Evolutionary conservation across 2,329 filamentous ascomycete species (phyloP).

Genomic region (Immersiporthe knoxdaviesiana): DNA sequence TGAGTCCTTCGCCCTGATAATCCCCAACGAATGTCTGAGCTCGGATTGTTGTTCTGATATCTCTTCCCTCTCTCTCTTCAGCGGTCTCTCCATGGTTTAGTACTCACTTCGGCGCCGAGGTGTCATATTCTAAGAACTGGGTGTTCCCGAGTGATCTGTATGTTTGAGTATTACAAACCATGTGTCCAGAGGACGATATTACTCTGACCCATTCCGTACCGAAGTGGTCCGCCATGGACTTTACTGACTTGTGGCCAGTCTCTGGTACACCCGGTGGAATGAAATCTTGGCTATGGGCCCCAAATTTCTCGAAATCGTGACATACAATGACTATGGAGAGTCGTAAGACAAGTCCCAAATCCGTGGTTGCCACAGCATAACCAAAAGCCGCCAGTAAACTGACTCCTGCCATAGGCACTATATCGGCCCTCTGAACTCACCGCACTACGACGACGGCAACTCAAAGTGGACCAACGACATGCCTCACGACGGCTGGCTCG

Average conservation of each 20-base stretch:
- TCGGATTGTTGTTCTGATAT: background rate
- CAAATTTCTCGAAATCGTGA: conserved; percentile 51
- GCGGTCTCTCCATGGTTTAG: conserved; percentile 46
- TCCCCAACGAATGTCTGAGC: conserved; percentile 30
- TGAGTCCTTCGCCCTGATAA: too few relatives aligned
- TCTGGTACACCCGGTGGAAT: conserved; percentile 64
- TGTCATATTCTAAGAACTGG: conserved; percentile 56
- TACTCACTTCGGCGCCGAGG: conserved; percentile 47
- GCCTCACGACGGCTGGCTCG: conserved; percentile 57
- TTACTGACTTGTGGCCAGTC: background rate
- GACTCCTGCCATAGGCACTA: conserved; percentile 44
- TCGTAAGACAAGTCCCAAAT: conserved; percentile 33
- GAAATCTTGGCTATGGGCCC: conserved; percentile 48
- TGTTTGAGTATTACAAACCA: background rate
- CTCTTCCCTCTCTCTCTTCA: background rate
- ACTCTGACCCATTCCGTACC: too few relatives aligned
- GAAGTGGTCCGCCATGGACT: background rate
- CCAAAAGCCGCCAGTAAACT: background rate
- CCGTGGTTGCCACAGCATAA: background rate
- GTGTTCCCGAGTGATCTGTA: conserved; percentile 60
- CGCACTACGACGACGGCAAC: conserved; percentile 46
- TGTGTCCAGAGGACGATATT: background rate
- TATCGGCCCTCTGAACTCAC: conserved; percentile 51
- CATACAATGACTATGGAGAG: conserved; percentile 57
- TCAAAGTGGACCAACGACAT: conserved; percentile 56